Percentiles rank a stretch among this genome's conserved stretches.
Conservation (phyloP, 306 rosid species). For the Prinsepia uniflora region DNA sequence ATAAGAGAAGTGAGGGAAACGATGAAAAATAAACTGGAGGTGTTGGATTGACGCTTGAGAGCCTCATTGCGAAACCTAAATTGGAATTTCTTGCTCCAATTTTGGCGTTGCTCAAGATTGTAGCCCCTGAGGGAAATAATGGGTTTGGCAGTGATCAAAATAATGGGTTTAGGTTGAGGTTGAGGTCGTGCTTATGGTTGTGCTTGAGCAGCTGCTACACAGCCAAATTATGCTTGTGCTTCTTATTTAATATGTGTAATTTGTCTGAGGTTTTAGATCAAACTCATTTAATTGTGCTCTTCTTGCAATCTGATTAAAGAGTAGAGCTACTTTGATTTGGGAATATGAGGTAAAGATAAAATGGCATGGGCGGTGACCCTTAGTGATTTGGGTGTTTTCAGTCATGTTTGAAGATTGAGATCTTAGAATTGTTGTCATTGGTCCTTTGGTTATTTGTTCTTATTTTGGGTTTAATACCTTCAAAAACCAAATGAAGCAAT, state of each 20-base stretch:
- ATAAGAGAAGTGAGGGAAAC: no score
- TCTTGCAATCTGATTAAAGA: no score
- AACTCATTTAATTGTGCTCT: background rate
- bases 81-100: background rate
- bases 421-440: no score
- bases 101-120: conserved; percentile 1
- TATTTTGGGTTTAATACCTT: no score
- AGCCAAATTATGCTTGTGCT: background rate
- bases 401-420: no score
- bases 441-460: no score
- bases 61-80: background rate
- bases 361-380: no score
- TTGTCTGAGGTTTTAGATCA: background rate
- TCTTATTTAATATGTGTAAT: no score
- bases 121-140: conserved; percentile 2
- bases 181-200: background rate
- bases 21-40: background rate
- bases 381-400: no score
- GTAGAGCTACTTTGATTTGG: no score
- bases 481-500: no score
- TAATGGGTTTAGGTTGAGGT: background rate
- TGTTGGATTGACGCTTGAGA: background rate
- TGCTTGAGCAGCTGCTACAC: background rate
- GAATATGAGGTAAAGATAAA: no score
- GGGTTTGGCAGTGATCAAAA: background rate